Percentiles rank a stretch among this genome's conserved stretches.
These are phyloP conservation scores for Malus hybrid DNA, from an alignment of 331 rosid species.

Conservation along the genomic window DNA sequence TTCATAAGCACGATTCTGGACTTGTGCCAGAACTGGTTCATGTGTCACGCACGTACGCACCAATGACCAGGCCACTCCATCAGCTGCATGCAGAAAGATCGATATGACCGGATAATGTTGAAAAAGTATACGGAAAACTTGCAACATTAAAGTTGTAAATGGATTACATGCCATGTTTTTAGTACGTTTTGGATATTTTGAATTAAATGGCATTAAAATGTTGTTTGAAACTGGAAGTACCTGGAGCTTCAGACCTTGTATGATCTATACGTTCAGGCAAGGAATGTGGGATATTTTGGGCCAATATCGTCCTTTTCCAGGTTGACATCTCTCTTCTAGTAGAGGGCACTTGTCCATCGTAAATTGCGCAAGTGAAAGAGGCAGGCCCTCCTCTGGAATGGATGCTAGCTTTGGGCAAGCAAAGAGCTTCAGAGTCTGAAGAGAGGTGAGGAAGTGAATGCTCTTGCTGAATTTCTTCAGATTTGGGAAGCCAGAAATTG, in stretches of 20 bases:
- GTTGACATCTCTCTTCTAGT: background rate
- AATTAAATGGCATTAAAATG: background rate
- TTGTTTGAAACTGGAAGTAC: background rate
- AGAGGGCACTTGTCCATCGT: fast-evolving
- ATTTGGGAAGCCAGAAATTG: background rate
- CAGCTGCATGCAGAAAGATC: background rate
- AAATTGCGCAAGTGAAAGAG: background rate
- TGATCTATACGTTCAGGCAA: background rate
- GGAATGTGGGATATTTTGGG: background rate
- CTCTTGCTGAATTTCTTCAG: background rate
- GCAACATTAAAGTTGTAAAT: background rate
- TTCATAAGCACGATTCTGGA: background rate
- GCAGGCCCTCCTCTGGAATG: background rate
- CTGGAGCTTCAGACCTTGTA: background rate
- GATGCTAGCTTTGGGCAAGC: background rate
- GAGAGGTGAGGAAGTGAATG: background rate
- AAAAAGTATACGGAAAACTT: background rate
- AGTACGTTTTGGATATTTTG: background rate
- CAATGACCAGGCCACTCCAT: background rate
- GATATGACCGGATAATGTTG: background rate
- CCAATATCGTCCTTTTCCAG: background rate
- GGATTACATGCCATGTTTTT: background rate
- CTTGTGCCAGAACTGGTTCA: background rate
- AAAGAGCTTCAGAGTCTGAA: background rate
- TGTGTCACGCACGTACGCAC: background rate